Evolutionary conservation across 352 stramenopile species (phyloP), one percentile per base, ranked within the genome.

Genomic region (Globisporangium camurandrum): DNA sequence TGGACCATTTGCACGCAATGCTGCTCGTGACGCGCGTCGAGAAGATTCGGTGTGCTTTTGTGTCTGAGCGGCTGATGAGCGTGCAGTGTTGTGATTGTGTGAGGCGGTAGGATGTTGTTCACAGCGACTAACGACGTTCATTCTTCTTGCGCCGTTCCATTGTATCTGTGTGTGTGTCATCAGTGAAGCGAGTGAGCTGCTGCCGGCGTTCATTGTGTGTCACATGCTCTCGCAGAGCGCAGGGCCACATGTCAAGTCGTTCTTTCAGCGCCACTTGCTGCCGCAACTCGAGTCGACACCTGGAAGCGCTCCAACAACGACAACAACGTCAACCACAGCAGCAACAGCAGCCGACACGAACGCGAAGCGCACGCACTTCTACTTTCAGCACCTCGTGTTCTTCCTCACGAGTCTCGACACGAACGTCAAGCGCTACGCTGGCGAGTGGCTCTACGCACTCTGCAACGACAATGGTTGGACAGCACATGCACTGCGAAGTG

Each of bases 361-460:
- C 17, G 43, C 33, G 11, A 31, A 20, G 14, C 9, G 47, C 11
- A 41, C n/a, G 3, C 22, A 31, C 1, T 71, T 80, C 36, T 79
- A 73, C 54, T 80, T 81, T 54, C 72, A 76, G 20, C 71, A 88
- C 38, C 58, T 92, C 20, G 71, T 56, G 27, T 84, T 75, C 46
- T 88, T 86, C 47, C 59, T 92, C 20, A 92, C 80, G 24, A 80
- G 77, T 36, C 55, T 88, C 17, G 64, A 92, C 46, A 84, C 75
- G 10, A 67, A 85, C 23, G 64, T 89, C 54, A 72, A 76, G 46
- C 72, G 80, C 26, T 87, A 71, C 57, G 64, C 67, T 38, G 75
- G 75, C 43, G 78, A 93, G 42, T 88, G 71, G 69, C 51, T 93
- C 40, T 88, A 78, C 53, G 52, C 81, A 31, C 66, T 92, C 5